Evolutionary conservation across 2,329 filamentous ascomycete species (phyloP).

Genomic region (Zymoseptoria passerinii): DNA sequence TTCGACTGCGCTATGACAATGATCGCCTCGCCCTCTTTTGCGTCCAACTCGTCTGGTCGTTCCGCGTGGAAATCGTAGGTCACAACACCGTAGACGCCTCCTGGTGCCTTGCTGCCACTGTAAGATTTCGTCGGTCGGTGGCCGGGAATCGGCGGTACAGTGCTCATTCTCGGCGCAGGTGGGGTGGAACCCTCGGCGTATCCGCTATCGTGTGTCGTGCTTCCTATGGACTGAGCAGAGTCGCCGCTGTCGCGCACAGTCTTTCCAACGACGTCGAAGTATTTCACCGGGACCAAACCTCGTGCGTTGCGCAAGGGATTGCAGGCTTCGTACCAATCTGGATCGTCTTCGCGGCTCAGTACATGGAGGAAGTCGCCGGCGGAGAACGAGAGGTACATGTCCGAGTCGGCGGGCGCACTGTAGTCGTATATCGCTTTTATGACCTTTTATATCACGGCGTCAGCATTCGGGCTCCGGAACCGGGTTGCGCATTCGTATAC

Average conservation of each 20-base stretch:
- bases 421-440: slow-evolving; percentile 97
- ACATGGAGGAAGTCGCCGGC: slow-evolving; percentile 98
- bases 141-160: slow-evolving; percentile 21
- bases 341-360: slow-evolving; percentile 87
- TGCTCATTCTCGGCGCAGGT: slow-evolving; percentile 28
- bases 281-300: slow-evolving; percentile 85
- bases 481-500: neutral
- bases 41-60: slow-evolving; percentile 89
- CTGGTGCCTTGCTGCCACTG: slow-evolving; percentile 43
- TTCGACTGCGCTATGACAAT: slow-evolving; percentile 98
- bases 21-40: slow-evolving; percentile 90
- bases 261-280: slow-evolving; percentile 87
- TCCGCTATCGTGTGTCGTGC: slow-evolving; percentile 78
- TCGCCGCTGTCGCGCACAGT: slow-evolving; percentile 77
- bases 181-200: slow-evolving; percentile 55
- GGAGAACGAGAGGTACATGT: slow-evolving; percentile 70
- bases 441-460: slow-evolving; percentile 50
- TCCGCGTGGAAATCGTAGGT: slow-evolving; percentile 96
- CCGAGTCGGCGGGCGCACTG: slow-evolving; percentile 54
- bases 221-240: slow-evolving; percentile 31
- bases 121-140: slow-evolving; percentile 33
- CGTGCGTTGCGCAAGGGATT: slow-evolving; percentile 85
- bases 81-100: slow-evolving; percentile 89
- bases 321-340: slow-evolving; percentile 97
- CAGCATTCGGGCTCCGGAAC: too few relatives aligned